Evolutionary conservation across 1,284 basidiomycete species (phyloP).

Genomic region (Trametes versicolor): DNA sequence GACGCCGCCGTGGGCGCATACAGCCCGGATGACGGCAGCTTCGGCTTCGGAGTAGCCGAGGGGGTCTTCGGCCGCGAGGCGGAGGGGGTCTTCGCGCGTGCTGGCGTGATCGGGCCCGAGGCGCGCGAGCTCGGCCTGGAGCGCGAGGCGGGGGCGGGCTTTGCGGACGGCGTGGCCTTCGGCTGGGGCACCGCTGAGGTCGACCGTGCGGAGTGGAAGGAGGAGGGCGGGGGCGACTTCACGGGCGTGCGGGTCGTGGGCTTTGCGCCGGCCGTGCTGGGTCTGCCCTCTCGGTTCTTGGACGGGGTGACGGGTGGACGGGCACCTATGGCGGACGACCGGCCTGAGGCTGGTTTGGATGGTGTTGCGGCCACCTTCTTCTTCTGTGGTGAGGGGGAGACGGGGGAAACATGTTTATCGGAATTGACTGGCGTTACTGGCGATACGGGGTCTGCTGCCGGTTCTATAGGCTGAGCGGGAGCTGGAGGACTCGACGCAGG

Average conservation of each 20-base stretch:
- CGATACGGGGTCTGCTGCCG: slow-evolving; percentile 36
- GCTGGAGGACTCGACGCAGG: slow-evolving; percentile 20
- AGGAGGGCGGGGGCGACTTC: slow-evolving; percentile 41
- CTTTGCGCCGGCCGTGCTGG: slow-evolving; percentile 31
- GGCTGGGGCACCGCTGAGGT: slow-evolving; percentile 33
- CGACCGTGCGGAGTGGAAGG: slow-evolving; percentile 38
- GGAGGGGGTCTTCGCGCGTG: slow-evolving; percentile 50
- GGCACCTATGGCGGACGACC: slow-evolving; percentile 22
- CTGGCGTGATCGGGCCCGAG: slow-evolving; percentile 46
- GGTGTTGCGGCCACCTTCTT: slow-evolving; percentile 36
- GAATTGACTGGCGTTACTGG: slow-evolving; percentile 30
- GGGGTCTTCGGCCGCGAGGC: slow-evolving; percentile 59
- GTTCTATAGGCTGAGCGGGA: slow-evolving; percentile 16
- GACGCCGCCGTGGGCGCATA: slow-evolving; percentile 84
- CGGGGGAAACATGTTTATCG: slow-evolving; percentile 27
- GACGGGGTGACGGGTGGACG: slow-evolving; percentile 41
- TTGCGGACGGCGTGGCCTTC: slow-evolving; percentile 33
- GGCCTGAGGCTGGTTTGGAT: slow-evolving; percentile 23
- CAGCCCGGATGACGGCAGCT: slow-evolving; percentile 53
- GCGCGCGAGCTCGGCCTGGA: slow-evolving; percentile 41
- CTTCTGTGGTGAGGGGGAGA: slow-evolving; percentile 41
- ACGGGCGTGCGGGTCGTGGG: slow-evolving; percentile 41
- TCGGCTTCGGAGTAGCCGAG: slow-evolving; percentile 39
- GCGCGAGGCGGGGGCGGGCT: slow-evolving; percentile 25
- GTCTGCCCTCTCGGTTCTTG: slow-evolving; percentile 37